Evolutionary conservation across 2,329 filamentous ascomycete genomes (phyloP).

Genomic region (Bipolaris bicolor): DNA sequence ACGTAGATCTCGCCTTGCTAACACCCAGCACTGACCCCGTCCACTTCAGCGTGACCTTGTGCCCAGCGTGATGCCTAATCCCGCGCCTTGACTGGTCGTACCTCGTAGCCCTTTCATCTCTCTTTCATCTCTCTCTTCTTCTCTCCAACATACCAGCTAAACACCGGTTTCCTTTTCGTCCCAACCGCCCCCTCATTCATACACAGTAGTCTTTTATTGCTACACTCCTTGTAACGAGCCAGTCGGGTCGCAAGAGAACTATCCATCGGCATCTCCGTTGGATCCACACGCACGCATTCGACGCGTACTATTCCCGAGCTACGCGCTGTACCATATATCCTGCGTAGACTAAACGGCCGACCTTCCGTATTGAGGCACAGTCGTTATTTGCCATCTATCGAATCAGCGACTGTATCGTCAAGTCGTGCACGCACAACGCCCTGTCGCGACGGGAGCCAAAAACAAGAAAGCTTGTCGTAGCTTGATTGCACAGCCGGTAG

Average conservation of each 20-base stretch:
- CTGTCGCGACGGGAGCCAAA: slow-evolving; percentile 29
- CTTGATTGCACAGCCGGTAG: slow-evolving; percentile 14
- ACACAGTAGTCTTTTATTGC: slow-evolving; percentile 1
- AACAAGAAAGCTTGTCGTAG: slow-evolving; percentile 33
- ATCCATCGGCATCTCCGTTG: slow-evolving; percentile 4
- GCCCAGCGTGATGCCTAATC: slow-evolving; percentile 27
- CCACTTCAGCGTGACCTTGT: slow-evolving; percentile 38
- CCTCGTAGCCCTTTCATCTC: slow-evolving; percentile 23
- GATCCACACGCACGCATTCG: neutral
- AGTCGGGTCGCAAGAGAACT: slow-evolving; percentile 16
- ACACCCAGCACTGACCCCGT: slow-evolving; percentile 27
- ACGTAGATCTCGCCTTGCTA: slow-evolving; percentile 30
- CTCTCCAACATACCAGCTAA: slow-evolving; percentile 7
- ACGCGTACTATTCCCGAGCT: neutral
- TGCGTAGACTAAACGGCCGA: slow-evolving; percentile 17
- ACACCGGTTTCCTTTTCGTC: slow-evolving; percentile 6
- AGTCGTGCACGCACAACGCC: slow-evolving; percentile 26
- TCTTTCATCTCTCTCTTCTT: neutral
- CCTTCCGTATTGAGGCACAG: slow-evolving; percentile 30
- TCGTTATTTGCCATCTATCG: slow-evolving; percentile 14
- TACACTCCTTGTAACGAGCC: slow-evolving; percentile 11
- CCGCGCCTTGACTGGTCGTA: slow-evolving; percentile 46
- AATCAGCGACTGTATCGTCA: slow-evolving; percentile 30
- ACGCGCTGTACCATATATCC: slow-evolving; percentile 7
- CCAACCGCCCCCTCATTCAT: neutral